phyloP scores from a whole-genome alignment of 176 grass and related monocot genomes.

The Phoenix dactylifera region DNA sequence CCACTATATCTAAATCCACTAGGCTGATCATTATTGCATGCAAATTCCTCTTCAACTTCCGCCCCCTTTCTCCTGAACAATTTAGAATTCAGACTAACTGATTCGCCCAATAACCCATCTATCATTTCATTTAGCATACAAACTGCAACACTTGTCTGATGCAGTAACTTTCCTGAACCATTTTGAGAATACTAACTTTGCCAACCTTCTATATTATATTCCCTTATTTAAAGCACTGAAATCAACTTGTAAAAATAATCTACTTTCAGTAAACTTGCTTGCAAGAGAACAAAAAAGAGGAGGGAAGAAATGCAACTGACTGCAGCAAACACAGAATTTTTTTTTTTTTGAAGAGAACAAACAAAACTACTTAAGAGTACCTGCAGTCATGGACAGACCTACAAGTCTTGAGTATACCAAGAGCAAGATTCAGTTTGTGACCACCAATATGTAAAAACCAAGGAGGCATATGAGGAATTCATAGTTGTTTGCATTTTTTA shows the following conservation, averaged over 20 bases:
- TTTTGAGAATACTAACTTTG: conserved; percentile 40
- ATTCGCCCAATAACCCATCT: conserved; percentile 65
- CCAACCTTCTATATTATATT: conserved; percentile 37
- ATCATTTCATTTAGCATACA: conserved; percentile 97
- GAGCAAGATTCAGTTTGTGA: conserved; percentile 56
- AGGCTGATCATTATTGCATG: conserved; percentile 15
- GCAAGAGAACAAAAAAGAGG: too few species aligned
- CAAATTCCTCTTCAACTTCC: conserved; percentile 8
- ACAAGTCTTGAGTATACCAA: conserved; percentile 79
- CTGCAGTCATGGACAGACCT: conserved; percentile 57
- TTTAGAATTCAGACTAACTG: conserved; percentile 47
- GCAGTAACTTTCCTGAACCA: conserved; percentile 48
- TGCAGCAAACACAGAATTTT: too few species aligned
- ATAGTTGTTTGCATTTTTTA: conserved; percentile 19
- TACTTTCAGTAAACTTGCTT: too few species aligned
- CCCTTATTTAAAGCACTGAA: conserved; percentile 47
- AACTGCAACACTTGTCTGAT: conserved; percentile 60
- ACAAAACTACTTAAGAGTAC: conserved; percentile 20
- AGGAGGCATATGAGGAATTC: conserved; percentile 74
- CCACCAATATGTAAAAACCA: conserved; percentile 65
- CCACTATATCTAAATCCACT: conserved; percentile 15
- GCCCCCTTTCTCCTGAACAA: conserved; percentile 38
- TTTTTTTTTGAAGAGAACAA: neutral
- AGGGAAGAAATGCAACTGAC: too few species aligned
- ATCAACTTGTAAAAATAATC: conserved; percentile 66